Percentiles rank a stretch among this genome's conserved stretches.
phyloP scores from a whole-genome alignment of 768 basidiomycete genomes.

The Tylopilus subfusipes region DNA sequence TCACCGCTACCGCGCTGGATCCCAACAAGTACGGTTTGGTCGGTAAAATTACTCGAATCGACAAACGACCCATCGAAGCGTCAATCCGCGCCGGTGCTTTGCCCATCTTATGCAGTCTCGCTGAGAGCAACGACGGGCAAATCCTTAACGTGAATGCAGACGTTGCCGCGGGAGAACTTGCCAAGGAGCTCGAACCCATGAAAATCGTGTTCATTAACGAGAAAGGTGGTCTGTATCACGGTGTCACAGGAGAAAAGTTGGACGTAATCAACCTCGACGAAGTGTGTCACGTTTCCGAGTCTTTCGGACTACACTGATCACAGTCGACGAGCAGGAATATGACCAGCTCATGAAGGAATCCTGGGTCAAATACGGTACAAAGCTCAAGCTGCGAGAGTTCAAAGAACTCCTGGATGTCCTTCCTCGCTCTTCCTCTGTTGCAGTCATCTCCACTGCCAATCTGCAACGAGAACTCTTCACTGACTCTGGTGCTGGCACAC shows the following conservation, averaged over 20 bases:
- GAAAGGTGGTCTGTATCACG: conserved; percentile 97
- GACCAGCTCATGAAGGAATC: conserved; percentile 94
- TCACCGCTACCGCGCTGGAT: conserved; percentile 96
- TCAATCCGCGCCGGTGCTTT: conserved; percentile 94
- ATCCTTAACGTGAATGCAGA: conserved; percentile 99
- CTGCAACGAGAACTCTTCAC: conserved; percentile 99
- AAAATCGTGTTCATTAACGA: conserved; percentile 99
- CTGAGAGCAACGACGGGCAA: conserved; percentile 95
- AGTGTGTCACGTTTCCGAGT: conserved; percentile 36
- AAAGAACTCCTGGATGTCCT: conserved; percentile 98
- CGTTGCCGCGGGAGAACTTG: conserved; percentile 95
- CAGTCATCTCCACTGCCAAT: conserved; percentile 89
- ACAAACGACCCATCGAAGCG: conserved; percentile 96
- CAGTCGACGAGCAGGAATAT: conserved; percentile 64
- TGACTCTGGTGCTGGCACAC: conserved; percentile 94
- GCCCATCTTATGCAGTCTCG: conserved; percentile 92
- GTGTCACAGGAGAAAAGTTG: conserved; percentile 93
- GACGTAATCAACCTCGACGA: conserved; percentile 97
- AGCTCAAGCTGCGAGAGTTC: conserved; percentile 98
- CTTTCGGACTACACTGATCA: not conserved
- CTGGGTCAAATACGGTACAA: conserved; percentile 99
- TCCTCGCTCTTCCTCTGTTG: conserved; percentile 96
- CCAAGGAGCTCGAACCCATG: conserved; percentile 96
- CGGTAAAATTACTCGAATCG: conserved; percentile 90
- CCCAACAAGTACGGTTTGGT: conserved; percentile 93